Conservation (phyloP, 2,329 filamentous ascomycete genomes). For the Leptodontidium sp. region DNA sequence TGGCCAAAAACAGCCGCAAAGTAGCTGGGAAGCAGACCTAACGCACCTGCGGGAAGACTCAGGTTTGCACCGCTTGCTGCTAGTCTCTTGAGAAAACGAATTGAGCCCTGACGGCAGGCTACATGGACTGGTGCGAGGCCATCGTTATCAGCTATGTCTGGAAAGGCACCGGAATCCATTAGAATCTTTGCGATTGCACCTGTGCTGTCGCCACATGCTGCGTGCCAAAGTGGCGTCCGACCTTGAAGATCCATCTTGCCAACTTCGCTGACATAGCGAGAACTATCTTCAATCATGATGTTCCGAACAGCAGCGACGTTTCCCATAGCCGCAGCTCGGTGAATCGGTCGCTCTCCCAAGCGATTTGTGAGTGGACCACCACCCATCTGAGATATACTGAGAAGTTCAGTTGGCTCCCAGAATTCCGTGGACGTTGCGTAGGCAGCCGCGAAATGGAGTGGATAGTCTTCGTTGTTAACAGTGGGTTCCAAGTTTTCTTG, state of each 20-base stretch:
- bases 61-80: neutral
- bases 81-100: neutral
- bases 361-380: neutral
- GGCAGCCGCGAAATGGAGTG: slow-evolving; percentile 2
- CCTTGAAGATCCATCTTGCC: neutral
- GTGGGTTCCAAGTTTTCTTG: neutral
- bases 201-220: slow-evolving; percentile 5
- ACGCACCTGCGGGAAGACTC: neutral
- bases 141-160: neutral
- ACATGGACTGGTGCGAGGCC: slow-evolving; percentile 6
- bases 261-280: neutral
- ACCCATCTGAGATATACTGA: neutral
- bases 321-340: slow-evolving; percentile 2
- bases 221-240: slow-evolving; percentile 4
- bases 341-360: neutral
- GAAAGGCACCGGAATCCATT: neutral
- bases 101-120: neutral
- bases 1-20: slow-evolving; percentile 2
- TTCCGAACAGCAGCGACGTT: neutral
- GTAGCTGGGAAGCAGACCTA: slow-evolving; percentile 3
- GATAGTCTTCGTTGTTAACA: slow-evolving; percentile 6
- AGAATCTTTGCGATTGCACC: slow-evolving; percentile 3
- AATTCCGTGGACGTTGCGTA: neutral
- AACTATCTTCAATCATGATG: neutral
- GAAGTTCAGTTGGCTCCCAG: neutral